Percentiles rank a stretch among this genome's conserved stretches.
These are phyloP conservation scores for Penicillium sp. DNA, from an alignment of 2,329 filamentous ascomycete species.

Conservation along the genomic window DNA sequence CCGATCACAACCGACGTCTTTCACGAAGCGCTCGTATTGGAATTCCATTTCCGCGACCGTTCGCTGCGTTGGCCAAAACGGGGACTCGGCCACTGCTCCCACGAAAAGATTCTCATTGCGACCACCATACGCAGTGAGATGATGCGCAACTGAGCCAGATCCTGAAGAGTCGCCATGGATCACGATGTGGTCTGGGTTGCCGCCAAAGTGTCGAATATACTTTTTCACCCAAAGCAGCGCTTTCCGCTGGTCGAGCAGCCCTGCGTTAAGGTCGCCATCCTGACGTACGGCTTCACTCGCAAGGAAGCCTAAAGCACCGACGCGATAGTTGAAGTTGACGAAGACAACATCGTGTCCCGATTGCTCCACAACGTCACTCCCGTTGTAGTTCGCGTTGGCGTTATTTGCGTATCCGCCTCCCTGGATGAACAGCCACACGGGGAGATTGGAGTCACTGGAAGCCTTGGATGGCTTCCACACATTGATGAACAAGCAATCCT, in stretches of 20 bases:
- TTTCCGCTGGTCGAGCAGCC: slow-evolving; percentile 60
- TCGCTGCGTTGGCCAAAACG: slow-evolving; percentile 47
- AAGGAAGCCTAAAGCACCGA: slow-evolving; percentile 61
- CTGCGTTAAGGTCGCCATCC: slow-evolving; percentile 58
- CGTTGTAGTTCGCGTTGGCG: slow-evolving; percentile 51
- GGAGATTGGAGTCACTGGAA: slow-evolving; percentile 47
- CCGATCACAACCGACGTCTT: slow-evolving; percentile 42
- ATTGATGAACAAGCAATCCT: slow-evolving; percentile 35
- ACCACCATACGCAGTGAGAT: slow-evolving; percentile 51
- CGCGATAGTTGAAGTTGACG: slow-evolving; percentile 67
- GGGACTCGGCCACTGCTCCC: slow-evolving; percentile 48
- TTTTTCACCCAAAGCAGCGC: slow-evolving; percentile 58
- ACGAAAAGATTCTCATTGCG: slow-evolving; percentile 46
- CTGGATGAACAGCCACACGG: slow-evolving; percentile 58
- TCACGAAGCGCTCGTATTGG: slow-evolving; percentile 46
- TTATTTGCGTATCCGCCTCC: slow-evolving; percentile 58
- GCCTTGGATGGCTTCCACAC: slow-evolving; percentile 30
- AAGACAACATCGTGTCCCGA: slow-evolving; percentile 58
- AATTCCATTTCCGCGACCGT: slow-evolving; percentile 46
- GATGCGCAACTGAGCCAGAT: slow-evolving; percentile 54
- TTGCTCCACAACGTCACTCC: slow-evolving; percentile 53
- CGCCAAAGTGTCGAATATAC: slow-evolving; percentile 55
- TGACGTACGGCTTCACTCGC: slow-evolving; percentile 53
- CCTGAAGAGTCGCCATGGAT: slow-evolving; percentile 61
- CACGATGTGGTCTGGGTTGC: slow-evolving; percentile 56